Percentiles rank a stretch among this genome's conserved stretches.
Evolutionary conservation across 768 basidiomycete species (phyloP).

Genomic region (Boletus insuetus): DNA sequence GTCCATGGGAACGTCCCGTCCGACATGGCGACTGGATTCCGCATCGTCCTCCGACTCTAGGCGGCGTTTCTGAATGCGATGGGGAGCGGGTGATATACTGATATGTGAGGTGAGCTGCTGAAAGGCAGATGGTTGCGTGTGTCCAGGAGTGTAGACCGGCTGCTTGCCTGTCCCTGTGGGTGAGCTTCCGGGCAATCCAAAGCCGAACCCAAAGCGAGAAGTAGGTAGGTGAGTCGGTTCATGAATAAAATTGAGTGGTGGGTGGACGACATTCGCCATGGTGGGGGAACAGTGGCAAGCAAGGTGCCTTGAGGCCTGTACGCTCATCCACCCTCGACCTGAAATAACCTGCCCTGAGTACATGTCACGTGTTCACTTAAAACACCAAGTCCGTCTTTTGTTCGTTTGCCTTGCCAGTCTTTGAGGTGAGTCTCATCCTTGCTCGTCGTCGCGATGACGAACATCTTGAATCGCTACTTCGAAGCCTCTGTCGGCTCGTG

Average conservation of each 20-base stretch:
- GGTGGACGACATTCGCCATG: slow-evolving; percentile 74
- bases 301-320: slow-evolving; percentile 5
- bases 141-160: slow-evolving; percentile 38
- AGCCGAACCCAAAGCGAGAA: slow-evolving; percentile 71
- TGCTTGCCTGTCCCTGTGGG: slow-evolving; percentile 48
- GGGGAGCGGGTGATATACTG: slow-evolving; percentile 37
- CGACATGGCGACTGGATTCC: slow-evolving; percentile 35
- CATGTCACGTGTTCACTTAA: slow-evolving; percentile 31
- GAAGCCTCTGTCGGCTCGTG: slow-evolving; percentile 64
- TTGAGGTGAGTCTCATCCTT: slow-evolving; percentile 33
- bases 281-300: slow-evolving; percentile 26
- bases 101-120: slow-evolving; percentile 55
- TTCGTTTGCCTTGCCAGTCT: neutral
- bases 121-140: slow-evolving; percentile 45
- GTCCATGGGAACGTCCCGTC: slow-evolving; percentile 75
- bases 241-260: slow-evolving; percentile 62
- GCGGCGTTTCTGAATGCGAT: slow-evolving; percentile 60
- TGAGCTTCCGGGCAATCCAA: slow-evolving; percentile 51
- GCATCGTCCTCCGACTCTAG: slow-evolving; percentile 69
- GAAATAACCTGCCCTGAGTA: slow-evolving; percentile 34
- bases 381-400: neutral
- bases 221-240: slow-evolving; percentile 57
- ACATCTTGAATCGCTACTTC: slow-evolving; percentile 82
- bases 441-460: slow-evolving; percentile 51
- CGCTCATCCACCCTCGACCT: neutral